phyloP scores from a whole-genome alignment of 164 flowering plant species.

The Pachysandra terminalis region DNA sequence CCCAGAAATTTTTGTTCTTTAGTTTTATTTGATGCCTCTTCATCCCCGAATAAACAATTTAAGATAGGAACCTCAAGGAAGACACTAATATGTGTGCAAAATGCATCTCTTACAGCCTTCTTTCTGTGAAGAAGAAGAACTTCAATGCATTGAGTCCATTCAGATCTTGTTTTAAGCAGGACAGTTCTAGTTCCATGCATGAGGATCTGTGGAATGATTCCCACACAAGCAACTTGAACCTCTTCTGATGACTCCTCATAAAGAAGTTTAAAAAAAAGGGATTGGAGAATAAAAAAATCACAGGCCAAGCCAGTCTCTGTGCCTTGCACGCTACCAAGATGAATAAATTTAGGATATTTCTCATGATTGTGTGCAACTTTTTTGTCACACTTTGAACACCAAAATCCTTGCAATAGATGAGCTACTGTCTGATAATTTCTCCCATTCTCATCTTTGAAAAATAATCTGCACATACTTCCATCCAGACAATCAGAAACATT shows the following conservation, averaged over 20 bases:
- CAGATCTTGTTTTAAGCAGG: constrained; percentile 44
- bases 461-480: constrained; percentile 47
- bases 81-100: constrained; percentile 62
- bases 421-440: constrained; percentile 31
- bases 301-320: constrained; percentile 22
- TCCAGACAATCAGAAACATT: constrained; percentile 19
- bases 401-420: constrained; percentile 51
- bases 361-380: constrained; percentile 16
- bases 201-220: constrained; percentile 54
- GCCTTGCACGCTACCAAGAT: constrained; percentile 20
- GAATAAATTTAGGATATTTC: constrained; percentile 14
- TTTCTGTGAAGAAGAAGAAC: constrained; percentile 56
- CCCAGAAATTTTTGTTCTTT: constrained; percentile 64
- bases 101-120: constrained; percentile 77
- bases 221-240: constrained; percentile 76
- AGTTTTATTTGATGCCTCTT: constrained; percentile 31
- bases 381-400: constrained; percentile 82
- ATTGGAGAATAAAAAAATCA: constrained; percentile 43
- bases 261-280: constrained; percentile 63
- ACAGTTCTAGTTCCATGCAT: constrained; percentile 47
- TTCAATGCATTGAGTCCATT: constrained; percentile 71
- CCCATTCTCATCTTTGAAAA: constrained; percentile 25
- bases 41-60: constrained; percentile 52
- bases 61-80: constrained; percentile 54
- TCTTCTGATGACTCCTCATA: constrained; percentile 79